Evolutionary conservation across 306 rosid genomes (phyloP), one percentile per base, ranked within the genome.

Genomic region (Lathyrus tuberosus): DNA sequence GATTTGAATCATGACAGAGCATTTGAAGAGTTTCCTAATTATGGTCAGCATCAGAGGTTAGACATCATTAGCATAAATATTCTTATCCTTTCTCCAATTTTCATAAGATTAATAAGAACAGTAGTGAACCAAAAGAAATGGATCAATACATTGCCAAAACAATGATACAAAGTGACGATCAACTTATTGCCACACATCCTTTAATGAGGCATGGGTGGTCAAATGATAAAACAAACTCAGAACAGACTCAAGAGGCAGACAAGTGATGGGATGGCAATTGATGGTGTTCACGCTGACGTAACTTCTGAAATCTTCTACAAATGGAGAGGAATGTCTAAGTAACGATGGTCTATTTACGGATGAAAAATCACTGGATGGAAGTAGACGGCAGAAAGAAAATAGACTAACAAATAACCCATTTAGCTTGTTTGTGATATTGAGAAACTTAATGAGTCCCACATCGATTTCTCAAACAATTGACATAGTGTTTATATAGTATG

Each of bases 101-200:
- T 67, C 37, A 49, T 35, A 67, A 8, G 72, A 7, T 10, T 46
- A 31, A 20, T 33, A 67, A 33, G 47, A 49, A 42, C 11, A 1
- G 5, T 26, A 11, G 17, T 17, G 62, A 51, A 67, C 62, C 14
- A 49, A 46, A 41, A 43, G 37, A 54, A 54, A 54, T 26, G 35
- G 61, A 54, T 54, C 61, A 54, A 63, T 42, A 41, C 52, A 20
- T 56, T 13, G 41, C 63, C 20, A 26, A 57, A 57, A 31, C 10
- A 57, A 30, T 17, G 63, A 28, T 57, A 31, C 20, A 2, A 57
- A 30, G 38, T 28, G 63, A 57, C 18, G n/a, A 28, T 14, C 2
- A 13, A 31, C 18, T 31, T 18, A 38, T 17, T 38, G 49, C 10
- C 16, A 38, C 44, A 10, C 48, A 38, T 62, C 16, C 31, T 62